These are phyloP conservation scores for Dianthus caryophyllus DNA, from an alignment of 148 eudicot species.

Conservation along the genomic window DNA sequence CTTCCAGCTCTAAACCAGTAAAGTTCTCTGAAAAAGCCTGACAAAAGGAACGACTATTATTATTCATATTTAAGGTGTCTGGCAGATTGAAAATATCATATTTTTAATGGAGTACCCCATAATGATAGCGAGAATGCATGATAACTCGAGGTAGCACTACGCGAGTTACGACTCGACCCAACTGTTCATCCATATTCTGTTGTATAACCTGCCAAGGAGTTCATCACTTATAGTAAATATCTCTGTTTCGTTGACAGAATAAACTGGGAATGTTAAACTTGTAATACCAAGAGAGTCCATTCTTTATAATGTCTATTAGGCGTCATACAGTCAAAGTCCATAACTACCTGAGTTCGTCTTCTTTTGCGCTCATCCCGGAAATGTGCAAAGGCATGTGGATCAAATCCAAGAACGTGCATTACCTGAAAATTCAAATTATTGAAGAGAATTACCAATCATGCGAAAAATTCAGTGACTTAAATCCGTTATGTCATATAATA, in stretches of 20 bases:
- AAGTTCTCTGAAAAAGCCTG: conserved; percentile 95
- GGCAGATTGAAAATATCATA: not conserved
- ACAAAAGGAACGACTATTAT: conserved; percentile 20
- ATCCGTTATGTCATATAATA: not conserved
- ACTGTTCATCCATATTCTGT: conserved; percentile 69
- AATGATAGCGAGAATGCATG: conserved; percentile 94
- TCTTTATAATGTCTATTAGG: not conserved
- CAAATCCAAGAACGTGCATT: conserved; percentile 98
- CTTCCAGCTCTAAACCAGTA: conserved; percentile 98
- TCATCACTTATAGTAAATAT: not conserved
- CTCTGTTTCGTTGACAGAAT: not conserved
- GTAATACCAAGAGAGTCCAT: no score
- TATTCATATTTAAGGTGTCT: conserved; percentile 7
- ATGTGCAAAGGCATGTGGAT: conserved; percentile 98
- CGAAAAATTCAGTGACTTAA: not conserved
- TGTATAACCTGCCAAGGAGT: conserved; percentile 58
- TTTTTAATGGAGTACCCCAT: conserved; percentile 51
- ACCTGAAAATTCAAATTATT: conserved; percentile 40
- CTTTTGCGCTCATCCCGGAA: conserved; percentile 97
- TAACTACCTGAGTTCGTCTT: conserved; percentile 65
- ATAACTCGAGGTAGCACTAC: conserved; percentile 96
- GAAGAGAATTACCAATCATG: conserved; percentile 5
- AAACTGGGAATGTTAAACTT: not conserved
- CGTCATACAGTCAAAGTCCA: not conserved
- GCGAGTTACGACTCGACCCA: conserved; percentile 82